These are phyloP conservation scores for Lasiodiplodia gonubiensis DNA, from an alignment of 2,329 filamentous ascomycete species.

Conservation along the genomic window DNA sequence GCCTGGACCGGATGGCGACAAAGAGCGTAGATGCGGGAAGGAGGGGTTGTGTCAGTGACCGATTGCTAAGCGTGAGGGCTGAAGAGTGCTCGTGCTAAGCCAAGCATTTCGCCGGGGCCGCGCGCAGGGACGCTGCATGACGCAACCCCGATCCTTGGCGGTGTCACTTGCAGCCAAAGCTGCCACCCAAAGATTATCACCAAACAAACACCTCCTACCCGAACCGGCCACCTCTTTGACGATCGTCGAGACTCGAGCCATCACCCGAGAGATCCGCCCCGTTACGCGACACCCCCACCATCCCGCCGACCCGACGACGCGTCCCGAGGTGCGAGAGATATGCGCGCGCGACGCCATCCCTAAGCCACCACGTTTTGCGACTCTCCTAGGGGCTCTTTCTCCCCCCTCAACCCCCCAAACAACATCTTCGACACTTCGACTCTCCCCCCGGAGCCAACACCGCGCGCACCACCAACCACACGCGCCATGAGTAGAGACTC, in stretches of 20 bases:
- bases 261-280: neutral
- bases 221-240: constrained; percentile 11
- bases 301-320: neutral
- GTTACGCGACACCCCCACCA: neutral
- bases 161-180: constrained; percentile 1
- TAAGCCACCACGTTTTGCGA: constrained; percentile 11
- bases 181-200: neutral
- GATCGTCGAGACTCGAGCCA: neutral
- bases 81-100: constrained; percentile 11
- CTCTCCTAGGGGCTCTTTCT: constrained; percentile 10
- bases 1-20: constrained; percentile 23
- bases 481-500: neutral
- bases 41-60: constrained; percentile 11
- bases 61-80: constrained; percentile 23
- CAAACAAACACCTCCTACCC: constrained; percentile 10
- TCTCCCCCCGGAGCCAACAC: neutral
- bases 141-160: constrained; percentile 17
- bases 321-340: constrained; percentile 2
- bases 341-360: constrained; percentile 18
- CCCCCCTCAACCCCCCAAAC: neutral
- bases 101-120: neutral
- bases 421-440: neutral
- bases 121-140: neutral
- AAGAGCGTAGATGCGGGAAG: neutral
- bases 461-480: neutral